Conservation (phyloP, 257 asterid species). For the Jacaranda mimosifolia region DNA sequence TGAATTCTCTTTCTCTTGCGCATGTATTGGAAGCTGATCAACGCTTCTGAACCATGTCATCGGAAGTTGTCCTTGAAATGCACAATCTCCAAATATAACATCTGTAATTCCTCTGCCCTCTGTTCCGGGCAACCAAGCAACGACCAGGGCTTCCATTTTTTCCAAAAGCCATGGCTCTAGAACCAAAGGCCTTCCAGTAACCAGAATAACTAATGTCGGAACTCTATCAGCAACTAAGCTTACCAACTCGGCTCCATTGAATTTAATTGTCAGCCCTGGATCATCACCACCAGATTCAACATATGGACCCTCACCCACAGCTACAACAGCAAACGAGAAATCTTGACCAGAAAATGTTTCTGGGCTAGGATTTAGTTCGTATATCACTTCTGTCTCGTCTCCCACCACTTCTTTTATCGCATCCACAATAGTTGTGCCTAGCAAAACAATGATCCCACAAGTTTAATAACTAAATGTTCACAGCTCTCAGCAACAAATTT, state of each 20-base stretch:
- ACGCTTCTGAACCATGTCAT: slow-evolving; percentile 83
- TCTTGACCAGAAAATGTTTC: slow-evolving; percentile 63
- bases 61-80: slow-evolving; percentile 74
- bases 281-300: slow-evolving; percentile 84
- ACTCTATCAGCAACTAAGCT: slow-evolving; percentile 68
- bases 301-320: slow-evolving; percentile 83
- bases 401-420: slow-evolving; percentile 73
- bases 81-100: slow-evolving; percentile 74
- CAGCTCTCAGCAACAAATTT: not conserved
- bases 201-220: slow-evolving; percentile 73
- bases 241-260: slow-evolving; percentile 66
- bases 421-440: slow-evolving; percentile 88
- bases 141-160: slow-evolving; percentile 65
- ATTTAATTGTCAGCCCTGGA: slow-evolving; percentile 65
- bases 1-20: slow-evolving; percentile 46
- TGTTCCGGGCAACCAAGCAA: slow-evolving; percentile 92
- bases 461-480: not conserved
- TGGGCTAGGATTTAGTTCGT: slow-evolving; percentile 66
- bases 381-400: slow-evolving; percentile 61
- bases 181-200: slow-evolving; percentile 83
- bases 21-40: slow-evolving; percentile 72
- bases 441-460: slow-evolving; percentile 26
- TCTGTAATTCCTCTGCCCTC: slow-evolving; percentile 87
- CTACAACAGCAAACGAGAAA: slow-evolving; percentile 74
- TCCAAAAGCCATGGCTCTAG: slow-evolving; percentile 65